Base-by-base conservation (phyloP, 305 asterid species). In the Caryopteris hybrid region DNA sequence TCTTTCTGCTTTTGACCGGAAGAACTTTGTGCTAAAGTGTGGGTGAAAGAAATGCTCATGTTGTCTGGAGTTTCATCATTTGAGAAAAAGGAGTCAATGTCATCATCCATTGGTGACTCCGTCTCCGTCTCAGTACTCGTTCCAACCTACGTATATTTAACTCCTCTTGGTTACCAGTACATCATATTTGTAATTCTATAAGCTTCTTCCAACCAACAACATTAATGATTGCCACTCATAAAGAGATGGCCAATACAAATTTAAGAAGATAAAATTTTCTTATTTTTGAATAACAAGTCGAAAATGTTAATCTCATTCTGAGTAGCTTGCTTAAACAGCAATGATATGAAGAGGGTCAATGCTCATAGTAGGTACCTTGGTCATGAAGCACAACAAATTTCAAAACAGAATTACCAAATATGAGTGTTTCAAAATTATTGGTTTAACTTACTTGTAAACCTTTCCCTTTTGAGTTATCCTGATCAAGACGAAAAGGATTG, bases 101-200 rank as follows among this genome's bases (percentile, higher is more conserved):
- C 76, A 21, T 64, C 67, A 21, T 69, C 78, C 71, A 39, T 1
- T 14, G 52, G 68, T 18, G 50, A 52, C 73, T 61, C 67, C 20
- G 1, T 33, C 36, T 36, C 66, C 20, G 1, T 33, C 36, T 36
- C 66, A 14, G 56, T 22, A 53, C 60, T 47, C 8, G 38, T 50
- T 55, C 60, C 79, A 38, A 47, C 64, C 83, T 80, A 66, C 54
- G 48, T n/a, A n/a, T n/a, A n/a, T n/a, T n/a, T n/a, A n/a, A n/a
- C n/a, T n/a, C n/a, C n/a, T n/a, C n/a, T n/a, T n/a, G n/a, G n/a
- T n/a, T n/a, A n/a, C n/a, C n/a, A n/a, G n/a, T n/a, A n/a, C n/a
- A n/a, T n/a, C n/a, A n/a, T n/a, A n/a, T n/a, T n/a, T n/a, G n/a
- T n/a, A n/a, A n/a, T n/a, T n/a, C n/a, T n/a, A n/a, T n/a, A n/a